Conservation (phyloP, 2,329 filamentous ascomycete genomes). For the Pseudogymnoascus sp. region DNA sequence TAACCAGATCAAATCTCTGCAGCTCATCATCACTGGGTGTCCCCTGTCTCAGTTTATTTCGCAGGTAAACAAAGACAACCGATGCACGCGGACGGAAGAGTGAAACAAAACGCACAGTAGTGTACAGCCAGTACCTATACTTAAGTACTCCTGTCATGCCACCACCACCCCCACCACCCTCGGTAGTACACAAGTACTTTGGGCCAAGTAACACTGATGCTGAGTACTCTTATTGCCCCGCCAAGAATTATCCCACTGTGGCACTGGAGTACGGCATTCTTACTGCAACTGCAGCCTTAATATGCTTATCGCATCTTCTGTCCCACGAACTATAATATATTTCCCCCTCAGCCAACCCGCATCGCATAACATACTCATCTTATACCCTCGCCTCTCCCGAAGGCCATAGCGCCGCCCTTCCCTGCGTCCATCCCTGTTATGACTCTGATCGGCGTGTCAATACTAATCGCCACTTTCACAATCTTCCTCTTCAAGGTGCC, state of each 20-base stretch:
- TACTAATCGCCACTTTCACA: constrained; percentile 52
- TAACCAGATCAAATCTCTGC: background rate
- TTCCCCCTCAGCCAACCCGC: background rate
- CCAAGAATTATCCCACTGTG: background rate
- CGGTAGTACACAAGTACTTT: background rate
- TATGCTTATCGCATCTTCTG: background rate
- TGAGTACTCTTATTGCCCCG: background rate
- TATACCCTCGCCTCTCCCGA: background rate
- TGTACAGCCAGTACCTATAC: background rate
- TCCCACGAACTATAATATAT: constrained; percentile 2
- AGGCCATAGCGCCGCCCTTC: background rate
- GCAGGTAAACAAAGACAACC: background rate
- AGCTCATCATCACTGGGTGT: background rate
- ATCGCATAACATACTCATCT: background rate
- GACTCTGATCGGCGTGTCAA: constrained; percentile 51
- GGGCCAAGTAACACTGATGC: background rate
- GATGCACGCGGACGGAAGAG: background rate
- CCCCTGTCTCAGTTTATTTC: background rate
- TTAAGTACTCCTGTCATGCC: background rate
- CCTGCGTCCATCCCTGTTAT: constrained; percentile 28
- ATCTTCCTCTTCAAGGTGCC: constrained; percentile 47
- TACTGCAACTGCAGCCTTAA: background rate
- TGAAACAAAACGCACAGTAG: background rate
- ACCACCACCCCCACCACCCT: background rate
- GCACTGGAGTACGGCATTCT: too few species aligned